Evolutionary conservation across 257 asterid genomes (phyloP), one percentile per base, ranked within the genome.

Genomic region (Coffea canephora): DNA sequence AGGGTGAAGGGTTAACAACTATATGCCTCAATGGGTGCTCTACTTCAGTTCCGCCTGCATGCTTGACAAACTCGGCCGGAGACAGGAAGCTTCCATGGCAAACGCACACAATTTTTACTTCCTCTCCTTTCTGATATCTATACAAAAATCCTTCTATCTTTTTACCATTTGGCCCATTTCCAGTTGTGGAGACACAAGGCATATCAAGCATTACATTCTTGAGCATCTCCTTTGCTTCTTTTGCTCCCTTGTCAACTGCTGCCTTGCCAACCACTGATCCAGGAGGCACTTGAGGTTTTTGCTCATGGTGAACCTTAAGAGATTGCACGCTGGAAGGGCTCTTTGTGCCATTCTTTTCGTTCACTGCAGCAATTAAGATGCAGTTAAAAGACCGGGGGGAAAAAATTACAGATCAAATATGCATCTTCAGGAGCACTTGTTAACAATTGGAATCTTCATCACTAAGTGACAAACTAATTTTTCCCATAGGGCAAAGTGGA

Each of bases 61-160:
- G 98, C 85, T 81, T 85, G 36, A 91, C 82, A 74, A 95, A 95
- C 79, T 93, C 96, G 2, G 96, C 92, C 4, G 98, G 98, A 2
- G 98, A 86, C 18, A 90, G 86, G 45, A 90, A 93, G 70, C 55
- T 67, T 68, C 98, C 98, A 75, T 95, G 98, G 83, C 98, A 93
- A 18, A 93, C 96, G 41, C 98, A 95, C 12, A 95, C 85, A 25
- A 95, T 95, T 55, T 81, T 91, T 64, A 91, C 93, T n/a, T 88
- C 96, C 81, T 93, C 98, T 27, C 95, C 96, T 49, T 86, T 91
- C 75, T 66, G 79, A 77, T 87, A 91, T 76, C 87, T 84, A 81
- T 91, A 95, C 77, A 95, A 78, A 81, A 95, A 88, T 13, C 98
- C 98, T 12, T 90, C 91, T 5, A 93, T 74, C 79, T 72, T 90